Base-by-base conservation (phyloP, 2,329 filamentous ascomycete species). In the Coleophoma cylindrospora region DNA sequence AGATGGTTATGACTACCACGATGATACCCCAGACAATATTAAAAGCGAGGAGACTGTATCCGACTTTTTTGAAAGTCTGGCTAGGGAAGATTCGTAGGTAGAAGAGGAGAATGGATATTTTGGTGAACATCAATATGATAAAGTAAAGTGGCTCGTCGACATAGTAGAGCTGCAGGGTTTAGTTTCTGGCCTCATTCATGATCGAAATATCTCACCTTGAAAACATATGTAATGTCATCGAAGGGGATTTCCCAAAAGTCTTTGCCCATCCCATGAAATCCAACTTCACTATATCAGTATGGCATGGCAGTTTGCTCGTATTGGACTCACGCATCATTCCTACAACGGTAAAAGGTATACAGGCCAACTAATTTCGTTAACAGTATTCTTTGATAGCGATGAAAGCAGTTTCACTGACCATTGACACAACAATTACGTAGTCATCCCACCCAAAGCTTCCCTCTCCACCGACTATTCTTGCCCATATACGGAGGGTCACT, bases 61-160 rank as follows among this genome's bases (percentile, higher is more conserved):
- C 64, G 12, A 74, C 43, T 6, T 62, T 64, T 13, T 69, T 68
- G 10, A 78, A 68, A 3, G 44, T 50, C 0, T 47, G 27, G 0
- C 63, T 58, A 0, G 75, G 75, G 53, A 83, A 83, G 49, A 82
- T 74, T 47, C 75, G 72, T 5, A 78, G 64, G 56, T 80, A 81
- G 61, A 82, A 80, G 57, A 76, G 68, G 1, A 82, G 64, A 21
- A 83, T 66, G 0, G 77, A 71, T 4, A 77, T 61, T 54, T 81
- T 79, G 14, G 76, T 66, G 22, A 77, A 62, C 2, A 72, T 64
- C 12, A 77, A 61, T 14, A 73, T 64, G 3, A 63, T 47, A 56
- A 79, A 77, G 60, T 81, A 79, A 19, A 76, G 43, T 7, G 67
- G 54, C 27, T 72, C 69, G 57, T 69, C 66, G 51, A 68, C 57